Base-by-base conservation (phyloP, 23 red algal genomes). In the Gracilariopsis chorda region DNA sequence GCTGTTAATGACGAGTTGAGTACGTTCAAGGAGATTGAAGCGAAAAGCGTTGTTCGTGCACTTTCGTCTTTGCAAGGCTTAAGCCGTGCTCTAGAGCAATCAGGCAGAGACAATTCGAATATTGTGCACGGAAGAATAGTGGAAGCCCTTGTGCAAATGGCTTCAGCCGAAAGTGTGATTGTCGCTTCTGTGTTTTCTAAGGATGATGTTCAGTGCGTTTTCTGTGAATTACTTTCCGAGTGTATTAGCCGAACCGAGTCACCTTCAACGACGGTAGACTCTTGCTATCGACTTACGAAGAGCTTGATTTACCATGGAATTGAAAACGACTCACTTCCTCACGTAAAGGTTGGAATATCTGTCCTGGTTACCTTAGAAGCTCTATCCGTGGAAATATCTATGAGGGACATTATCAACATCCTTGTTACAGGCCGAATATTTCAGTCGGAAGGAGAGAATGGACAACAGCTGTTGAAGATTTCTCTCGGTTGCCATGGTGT, bases 401-500 rank as follows among this genome's bases (percentile, higher is more conserved):
- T 45, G 17, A 44, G 47, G 28, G 21, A 80, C 20, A 25, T 80
- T 34, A 27, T 80, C 4, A 58, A 28, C 52, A 21, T 80, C n/a
- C 30, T 57, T 0, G 48, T 34, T 21, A 57, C 48, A 2, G 35
- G 35, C 30, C 48, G 30, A 9, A 48, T 34, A 7, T 46, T 73
- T 24, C 7, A 8, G 24, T 47, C 47, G 1, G 67, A 42, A 0
- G 28, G 17, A 28, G 20, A 17, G 47, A 73, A 35, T 23, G 39
- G 14, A 37, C 43, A 64, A 23, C 35, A 32, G 23, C 48, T 77
- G 3, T 58, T 89, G 44, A 52, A 48, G 30, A 42, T 76, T 17
- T 49, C 85, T 42, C 58, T 89, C 9, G 30, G 58, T 45, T 89
- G 85, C 72, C 69, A 89, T 51, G 51, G 51, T 13, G 62, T 63